Percentiles rank a stretch among this genome's conserved stretches.
Evolutionary conservation across 2,329 filamentous ascomycete species (phyloP).

Genomic region (Sarocladium kiliense): DNA sequence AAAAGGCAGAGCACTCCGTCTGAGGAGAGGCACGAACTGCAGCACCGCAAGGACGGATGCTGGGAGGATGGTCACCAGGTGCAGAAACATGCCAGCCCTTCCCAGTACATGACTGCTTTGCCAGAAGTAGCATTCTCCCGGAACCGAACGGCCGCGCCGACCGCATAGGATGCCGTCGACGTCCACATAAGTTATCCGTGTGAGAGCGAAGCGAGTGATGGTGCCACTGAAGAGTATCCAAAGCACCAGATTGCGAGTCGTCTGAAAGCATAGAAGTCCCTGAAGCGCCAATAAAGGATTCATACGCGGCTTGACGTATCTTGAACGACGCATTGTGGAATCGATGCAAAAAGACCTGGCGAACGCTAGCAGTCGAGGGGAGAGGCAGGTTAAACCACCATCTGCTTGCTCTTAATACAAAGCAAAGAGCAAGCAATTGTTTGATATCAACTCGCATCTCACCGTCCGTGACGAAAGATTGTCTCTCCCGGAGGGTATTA

Average conservation of each 20-base stretch:
- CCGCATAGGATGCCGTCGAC: constrained; percentile 14
- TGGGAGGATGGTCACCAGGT: constrained; percentile 40
- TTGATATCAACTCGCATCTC: neutral
- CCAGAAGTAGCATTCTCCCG: constrained; percentile 25
- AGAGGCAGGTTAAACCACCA: no score
- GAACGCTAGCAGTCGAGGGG: no score
- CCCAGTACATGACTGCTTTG: constrained; percentile 18
- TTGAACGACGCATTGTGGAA: neutral
- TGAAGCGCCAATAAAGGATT: neutral
- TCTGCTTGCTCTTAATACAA: no score
- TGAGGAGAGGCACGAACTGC: constrained; percentile 43
- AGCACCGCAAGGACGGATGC: constrained; percentile 37
- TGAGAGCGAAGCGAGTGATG: constrained; percentile 42
- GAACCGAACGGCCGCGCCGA: constrained; percentile 14
- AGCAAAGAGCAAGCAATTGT: neutral
- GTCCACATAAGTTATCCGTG: constrained; percentile 43
- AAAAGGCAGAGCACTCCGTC: constrained; percentile 42
- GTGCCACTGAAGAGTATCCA: constrained; percentile 40
- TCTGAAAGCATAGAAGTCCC: neutral
- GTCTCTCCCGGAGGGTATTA: neutral
- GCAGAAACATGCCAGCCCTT: constrained; percentile 37
- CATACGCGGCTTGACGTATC: neutral
- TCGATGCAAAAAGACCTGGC: no score
- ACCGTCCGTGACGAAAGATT: neutral
- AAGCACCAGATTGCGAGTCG: neutral